Base-by-base conservation (phyloP, 2,329 filamentous ascomycete genomes). In the Talaromyces rugulosus region DNA sequence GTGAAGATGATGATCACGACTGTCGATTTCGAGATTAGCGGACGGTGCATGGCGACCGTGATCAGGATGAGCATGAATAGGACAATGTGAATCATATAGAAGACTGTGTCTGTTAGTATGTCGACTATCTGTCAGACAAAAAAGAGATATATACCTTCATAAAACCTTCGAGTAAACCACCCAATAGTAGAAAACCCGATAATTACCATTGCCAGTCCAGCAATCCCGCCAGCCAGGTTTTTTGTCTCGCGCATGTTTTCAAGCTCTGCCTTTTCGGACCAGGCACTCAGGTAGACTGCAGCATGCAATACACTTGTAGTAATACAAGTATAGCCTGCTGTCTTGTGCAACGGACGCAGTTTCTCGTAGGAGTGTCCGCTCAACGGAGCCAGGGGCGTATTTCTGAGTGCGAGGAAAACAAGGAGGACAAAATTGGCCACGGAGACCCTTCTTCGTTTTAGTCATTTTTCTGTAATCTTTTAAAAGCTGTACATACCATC, bases 271-370 rank as follows among this genome's bases (percentile, higher is more conserved):
- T 8, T 23, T 31, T 53, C 50, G 16, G 50, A 31, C 50, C 50
- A 53, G 14, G 50, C 50, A 23, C 50, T 52, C 63, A 64, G 40
- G 54, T 62, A 58, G 34, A 58, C 58, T 30, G 31, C 42, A 14
- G 50, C 57, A 57, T 60, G 62, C 8, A 62, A 5, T 4, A 56
- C 11, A 14, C 57, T 61, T 27, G 59, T 56, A 44, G 62, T 55
- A 6, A 66, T 66, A 28, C 65, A 66, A 4, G 65, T 66, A 14
- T 65, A 66, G 23, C 65, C 65, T 23, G 65, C 62, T 11, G 62
- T 64, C 33, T 65, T 66, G 56, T 66, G 65, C 27, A 66, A 53
- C 4, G 64, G 63, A n/a, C 65, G 65, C n/a, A 66, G 62, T 36
- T 64, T 66, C 36, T 66, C 65, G 28, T 66, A 66, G 6, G 65